Evolutionary conservation across 495 filamentous ascomycete species (phyloP).

Genomic region (Monascus purpureus): DNA sequence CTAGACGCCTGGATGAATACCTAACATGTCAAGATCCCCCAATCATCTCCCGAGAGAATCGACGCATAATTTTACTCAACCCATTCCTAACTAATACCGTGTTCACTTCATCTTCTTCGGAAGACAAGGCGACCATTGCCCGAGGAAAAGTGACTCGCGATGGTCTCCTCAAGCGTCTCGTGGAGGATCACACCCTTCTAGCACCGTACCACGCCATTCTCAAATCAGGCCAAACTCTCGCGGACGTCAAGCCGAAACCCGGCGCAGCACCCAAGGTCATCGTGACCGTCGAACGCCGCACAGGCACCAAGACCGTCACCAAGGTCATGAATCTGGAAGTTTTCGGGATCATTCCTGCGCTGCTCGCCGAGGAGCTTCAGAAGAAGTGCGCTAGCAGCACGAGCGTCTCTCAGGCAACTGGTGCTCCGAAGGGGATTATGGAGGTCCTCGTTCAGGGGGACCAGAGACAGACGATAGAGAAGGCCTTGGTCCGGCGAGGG

Average conservation of each 20-base stretch:
- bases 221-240: slow-evolving; percentile 34
- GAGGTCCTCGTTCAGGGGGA: slow-evolving; percentile 61
- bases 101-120: slow-evolving; percentile 35
- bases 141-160: slow-evolving; percentile 49
- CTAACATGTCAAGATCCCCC: slow-evolving; percentile 38
- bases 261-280: slow-evolving; percentile 45
- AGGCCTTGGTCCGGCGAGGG: slow-evolving; percentile 46
- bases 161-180: slow-evolving; percentile 44
- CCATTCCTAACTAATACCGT: slow-evolving; percentile 49
- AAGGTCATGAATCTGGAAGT: slow-evolving; percentile 48
- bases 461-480: slow-evolving; percentile 45
- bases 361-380: slow-evolving; percentile 54
- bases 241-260: slow-evolving; percentile 46
- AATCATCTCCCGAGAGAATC: slow-evolving; percentile 42
- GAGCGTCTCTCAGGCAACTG: slow-evolving; percentile 46
- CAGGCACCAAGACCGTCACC: slow-evolving; percentile 57
- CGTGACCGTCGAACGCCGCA: slow-evolving; percentile 47
- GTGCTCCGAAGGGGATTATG: slow-evolving; percentile 50
- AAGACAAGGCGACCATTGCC: slow-evolving; percentile 41
- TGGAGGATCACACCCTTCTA: slow-evolving; percentile 36
- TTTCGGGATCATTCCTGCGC: slow-evolving; percentile 45
- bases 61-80: slow-evolving; percentile 48
- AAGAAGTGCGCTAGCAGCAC: slow-evolving; percentile 60
- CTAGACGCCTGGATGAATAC: slow-evolving; percentile 28
- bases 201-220: slow-evolving; percentile 40